Percentiles rank a stretch among this genome's conserved stretches.
Conservation (phyloP, 805 yeast genomes). For the Wickerhamomyces sydowiorum region DNA sequence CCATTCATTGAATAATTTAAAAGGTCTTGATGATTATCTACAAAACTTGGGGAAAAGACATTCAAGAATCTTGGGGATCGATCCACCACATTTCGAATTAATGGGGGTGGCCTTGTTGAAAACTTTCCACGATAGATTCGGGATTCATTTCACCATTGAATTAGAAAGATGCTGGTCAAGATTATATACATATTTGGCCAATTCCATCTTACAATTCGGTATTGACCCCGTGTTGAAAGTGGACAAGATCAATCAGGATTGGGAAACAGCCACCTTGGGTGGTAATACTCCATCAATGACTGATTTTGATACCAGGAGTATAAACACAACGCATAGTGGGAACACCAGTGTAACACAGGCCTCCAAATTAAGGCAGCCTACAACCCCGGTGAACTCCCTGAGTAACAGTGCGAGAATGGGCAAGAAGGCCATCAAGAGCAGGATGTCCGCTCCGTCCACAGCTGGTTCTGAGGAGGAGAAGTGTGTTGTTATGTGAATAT, state of each 20-base stretch:
- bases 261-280: neutral
- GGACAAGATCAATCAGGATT: slow-evolving; percentile 19
- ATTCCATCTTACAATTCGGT: slow-evolving; percentile 51
- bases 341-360: neutral
- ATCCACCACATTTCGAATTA: slow-evolving; percentile 57
- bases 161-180: slow-evolving; percentile 69
- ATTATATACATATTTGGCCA: slow-evolving; percentile 62
- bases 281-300: neutral
- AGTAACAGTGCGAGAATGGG: neutral
- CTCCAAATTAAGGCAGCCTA: neutral
- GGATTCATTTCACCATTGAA: slow-evolving; percentile 45
- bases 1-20: slow-evolving; percentile 53
- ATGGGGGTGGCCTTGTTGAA: slow-evolving; percentile 70
- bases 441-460: neutral
- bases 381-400: neutral
- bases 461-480: neutral
- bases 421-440: neutral
- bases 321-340: neutral
- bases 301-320: neutral
- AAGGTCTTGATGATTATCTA: slow-evolving; percentile 52
- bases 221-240: slow-evolving; percentile 32
- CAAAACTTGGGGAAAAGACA: slow-evolving; percentile 67
- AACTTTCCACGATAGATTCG: slow-evolving; percentile 63
- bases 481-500: neutral
- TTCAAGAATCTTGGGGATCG: slow-evolving; percentile 68